Base-by-base conservation (phyloP, 805 yeast species). In the Saccharomycopsis sp. region DNA sequence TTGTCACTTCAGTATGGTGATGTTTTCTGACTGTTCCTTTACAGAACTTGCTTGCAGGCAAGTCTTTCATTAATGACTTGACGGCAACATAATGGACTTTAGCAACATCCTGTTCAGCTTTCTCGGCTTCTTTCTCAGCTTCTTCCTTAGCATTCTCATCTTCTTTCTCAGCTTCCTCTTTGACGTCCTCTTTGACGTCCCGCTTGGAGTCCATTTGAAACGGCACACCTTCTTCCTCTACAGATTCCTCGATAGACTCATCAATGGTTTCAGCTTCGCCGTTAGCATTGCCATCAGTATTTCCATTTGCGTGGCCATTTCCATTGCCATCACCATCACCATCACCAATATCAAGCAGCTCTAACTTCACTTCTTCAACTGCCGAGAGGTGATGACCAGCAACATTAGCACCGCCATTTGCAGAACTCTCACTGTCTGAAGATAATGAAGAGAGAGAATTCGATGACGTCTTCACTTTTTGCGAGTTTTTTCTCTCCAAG, bases 11-110 rank as follows among this genome's bases (percentile, higher is more conserved):
- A 47, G n/a, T 53, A 50, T 59, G 62, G 38, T 59, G 58, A 54
- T 59, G 62, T 47, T 53, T 55, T 49, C 52, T 56, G 24, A 59
- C 58, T 7, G 41, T 20, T 5, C 62, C 62, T 41, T 59, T 56
- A 23, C 62, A 59, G 29, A 53, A 56, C 34, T 38, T 53, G 47
- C 55, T 52, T 15, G 3, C 20, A 19, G 60, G 60, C 47, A 57
- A 54, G 34, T 57, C 57, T 14, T 3, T 54, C 54, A 57, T 44
- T 8, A 44, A 17, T 12, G 49, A 44, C 19, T n/a, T 17, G 22
- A 44, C 49, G 3, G 19, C 49, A 17, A 44, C 49, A 17, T 44
- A 44, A 12, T 19, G 22, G 5, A 17, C 20, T 44, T 44, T 44
- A 12, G 38, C 9, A 29, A n/a, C n/a, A n/a, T n/a, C n/a, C n/a